Base-by-base conservation (phyloP, 768 basidiomycete genomes). In the Serendipita indica region DNA sequence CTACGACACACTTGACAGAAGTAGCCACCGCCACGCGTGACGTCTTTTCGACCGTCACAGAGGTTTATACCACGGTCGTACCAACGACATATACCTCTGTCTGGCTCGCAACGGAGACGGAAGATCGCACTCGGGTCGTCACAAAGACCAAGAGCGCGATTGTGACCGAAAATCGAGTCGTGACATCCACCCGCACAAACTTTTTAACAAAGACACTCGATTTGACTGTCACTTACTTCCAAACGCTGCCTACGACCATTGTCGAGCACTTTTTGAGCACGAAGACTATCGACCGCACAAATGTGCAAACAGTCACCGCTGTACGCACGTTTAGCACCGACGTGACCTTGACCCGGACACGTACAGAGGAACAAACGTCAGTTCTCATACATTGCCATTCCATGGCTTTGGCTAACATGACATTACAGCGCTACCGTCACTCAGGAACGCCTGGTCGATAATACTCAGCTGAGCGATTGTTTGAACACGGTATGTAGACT, bases 391-490 rank as follows among this genome's bases (percentile, higher is more conserved):
- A n/a, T 10, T 37, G 10, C 10, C n/a, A 37, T 37, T 37, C 35
- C 10, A n/a, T 10, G 35, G 10, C 35, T n/a, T n/a, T 10, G n/a
- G 10, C 35, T 37, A 37, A 37, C 35, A 10, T 37, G 10, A 10
- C 35, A 10, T n/a, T 37, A n/a, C n/a, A 37, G 35, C n/a, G 49
- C 49, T 16, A 54, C 49, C 30, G 49, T 54, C 22, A 54, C 49
- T 32, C 22, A 54, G n/a, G 10, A 22, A 3, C 49, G 49, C 49
- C 16, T 22, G 49, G 49, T 32, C 1, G 16, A 3, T 3, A 33
- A 54, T 27, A 54, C 49, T 7, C 5, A 33, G 32, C 30, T 54
- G 49, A 54, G 49, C 49, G 49, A 54, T 32, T 54, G 49, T 28
- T n/a, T 54, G 10, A 54, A 54, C 22, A 13, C 35, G n/a, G 35